Conservation (phyloP, 2,329 filamentous ascomycete species). For the Ophiosphaerella herpotricha region DNA sequence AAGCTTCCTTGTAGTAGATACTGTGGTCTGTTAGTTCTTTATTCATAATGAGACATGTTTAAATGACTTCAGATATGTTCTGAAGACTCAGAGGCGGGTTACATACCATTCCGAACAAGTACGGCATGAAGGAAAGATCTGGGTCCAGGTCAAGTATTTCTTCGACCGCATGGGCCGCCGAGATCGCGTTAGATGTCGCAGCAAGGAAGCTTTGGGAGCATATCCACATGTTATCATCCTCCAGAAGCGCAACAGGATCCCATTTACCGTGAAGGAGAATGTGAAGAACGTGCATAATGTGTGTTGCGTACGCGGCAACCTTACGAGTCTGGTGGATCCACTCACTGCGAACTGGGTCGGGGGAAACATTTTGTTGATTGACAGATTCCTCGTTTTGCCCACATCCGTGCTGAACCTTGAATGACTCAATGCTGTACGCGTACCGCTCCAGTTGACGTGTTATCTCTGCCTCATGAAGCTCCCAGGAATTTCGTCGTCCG, state of each 20-base stretch:
- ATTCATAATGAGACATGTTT: background rate
- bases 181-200: slow-evolving; percentile 85
- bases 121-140: slow-evolving; percentile 92
- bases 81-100: background rate
- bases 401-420: slow-evolving; percentile 57
- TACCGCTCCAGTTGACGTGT: slow-evolving; percentile 79
- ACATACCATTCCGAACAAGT: slow-evolving; percentile 82
- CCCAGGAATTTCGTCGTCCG: slow-evolving; percentile 74
- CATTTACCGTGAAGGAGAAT: slow-evolving; percentile 89
- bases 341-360: slow-evolving; percentile 61
- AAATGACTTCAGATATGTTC: background rate
- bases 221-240: slow-evolving; percentile 93
- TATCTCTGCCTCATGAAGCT: slow-evolving; percentile 78
- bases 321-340: slow-evolving; percentile 83
- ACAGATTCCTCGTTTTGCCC: slow-evolving; percentile 38
- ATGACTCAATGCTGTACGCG: slow-evolving; percentile 74
- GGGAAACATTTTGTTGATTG: slow-evolving; percentile 38
- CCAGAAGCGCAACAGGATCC: slow-evolving; percentile 88
- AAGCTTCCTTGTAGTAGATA: slow-evolving; percentile 91
- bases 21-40: slow-evolving; percentile 16
- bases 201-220: slow-evolving; percentile 85
- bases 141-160: slow-evolving; percentile 89
- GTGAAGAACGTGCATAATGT: slow-evolving; percentile 93
- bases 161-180: slow-evolving; percentile 82
- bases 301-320: slow-evolving; percentile 85